A percentile compares a stretch with the other conserved stretches of the same genome.
Conservation (phyloP, 306 rosid species). For the Inga leiocalycina region DNA sequence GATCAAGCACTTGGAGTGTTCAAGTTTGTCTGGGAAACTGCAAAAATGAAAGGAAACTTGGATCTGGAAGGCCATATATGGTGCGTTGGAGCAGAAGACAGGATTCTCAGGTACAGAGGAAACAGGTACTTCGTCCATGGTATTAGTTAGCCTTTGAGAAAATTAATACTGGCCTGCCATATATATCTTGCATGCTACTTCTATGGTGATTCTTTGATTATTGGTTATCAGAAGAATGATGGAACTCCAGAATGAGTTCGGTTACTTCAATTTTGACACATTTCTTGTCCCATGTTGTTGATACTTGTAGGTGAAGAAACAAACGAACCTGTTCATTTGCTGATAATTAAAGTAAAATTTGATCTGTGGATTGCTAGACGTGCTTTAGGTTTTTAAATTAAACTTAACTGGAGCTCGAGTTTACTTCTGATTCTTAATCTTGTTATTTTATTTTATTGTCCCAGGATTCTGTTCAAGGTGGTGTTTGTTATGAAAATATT, state of each 20-base stretch:
- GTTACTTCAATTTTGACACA: constrained; percentile 18
- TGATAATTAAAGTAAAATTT: neutral
- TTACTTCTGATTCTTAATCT: neutral
- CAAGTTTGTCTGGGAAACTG: constrained; percentile 84
- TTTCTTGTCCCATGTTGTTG: neutral
- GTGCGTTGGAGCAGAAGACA: constrained; percentile 69
- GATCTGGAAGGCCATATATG: constrained; percentile 86
- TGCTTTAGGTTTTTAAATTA: neutral
- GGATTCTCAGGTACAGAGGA: constrained; percentile 65
- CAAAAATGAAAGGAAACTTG: constrained; percentile 68
- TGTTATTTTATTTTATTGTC: neutral
- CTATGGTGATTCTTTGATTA: neutral
- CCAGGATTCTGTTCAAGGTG: neutral
- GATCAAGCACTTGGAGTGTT: constrained; percentile 75
- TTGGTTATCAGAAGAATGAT: neutral
- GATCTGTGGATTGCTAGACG: neutral
- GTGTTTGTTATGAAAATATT: neutral
- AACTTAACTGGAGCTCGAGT: neutral
- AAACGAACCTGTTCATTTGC: neutral
- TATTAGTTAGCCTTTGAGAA: constrained; percentile 55
- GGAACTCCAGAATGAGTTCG: constrained; percentile 6
- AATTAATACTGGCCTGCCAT: neutral
- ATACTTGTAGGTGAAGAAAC: neutral
- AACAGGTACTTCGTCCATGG: constrained; percentile 61
- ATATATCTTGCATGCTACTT: neutral